phyloP scores from a whole-genome alignment of 148 eudicot species.

The Simmondsia chinensis region DNA sequence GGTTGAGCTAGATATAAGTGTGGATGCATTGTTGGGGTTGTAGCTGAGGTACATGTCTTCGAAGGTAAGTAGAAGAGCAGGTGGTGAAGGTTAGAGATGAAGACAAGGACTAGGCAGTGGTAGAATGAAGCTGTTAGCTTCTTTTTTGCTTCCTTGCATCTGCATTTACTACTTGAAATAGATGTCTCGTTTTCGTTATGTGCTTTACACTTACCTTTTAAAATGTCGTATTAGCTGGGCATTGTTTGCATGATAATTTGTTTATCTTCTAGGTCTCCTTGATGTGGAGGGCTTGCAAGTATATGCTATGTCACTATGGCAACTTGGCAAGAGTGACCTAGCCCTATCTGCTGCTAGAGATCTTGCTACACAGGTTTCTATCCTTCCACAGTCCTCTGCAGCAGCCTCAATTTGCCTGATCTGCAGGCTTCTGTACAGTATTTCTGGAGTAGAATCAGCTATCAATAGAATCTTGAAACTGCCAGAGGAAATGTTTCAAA shows the following conservation, averaged over 20 bases:
- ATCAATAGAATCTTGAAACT: slow-evolving; percentile 49
- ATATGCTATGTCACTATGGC: slow-evolving; percentile 70
- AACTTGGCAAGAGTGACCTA: slow-evolving; percentile 58
- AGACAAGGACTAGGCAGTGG: too few species aligned
- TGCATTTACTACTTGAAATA: too few species aligned
- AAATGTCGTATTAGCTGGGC: too few species aligned
- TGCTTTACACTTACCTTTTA: too few species aligned
- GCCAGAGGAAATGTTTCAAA: slow-evolving; percentile 50
- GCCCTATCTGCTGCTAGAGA: slow-evolving; percentile 50
- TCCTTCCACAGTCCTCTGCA: slow-evolving; percentile 39
- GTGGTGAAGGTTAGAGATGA: too few species aligned
- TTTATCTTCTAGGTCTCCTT: slow-evolving; percentile 60
- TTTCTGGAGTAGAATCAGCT: slow-evolving; percentile 64
- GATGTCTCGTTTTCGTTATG: too few species aligned
- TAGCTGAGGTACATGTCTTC: too few species aligned
- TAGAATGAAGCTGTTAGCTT: neutral
- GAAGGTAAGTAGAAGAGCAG: too few species aligned
- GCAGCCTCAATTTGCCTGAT: slow-evolving; percentile 49
- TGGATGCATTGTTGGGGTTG: too few species aligned
- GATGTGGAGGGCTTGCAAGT: slow-evolving; percentile 69
- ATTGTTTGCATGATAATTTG: too few species aligned
- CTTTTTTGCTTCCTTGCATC: neutral
- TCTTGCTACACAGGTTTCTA: slow-evolving; percentile 35
- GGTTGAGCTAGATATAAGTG: too few species aligned
- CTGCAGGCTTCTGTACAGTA: slow-evolving; percentile 47